phyloP scores from a whole-genome alignment of 2,329 filamentous ascomycete genomes.

The Scedosporium aurantiacum region DNA sequence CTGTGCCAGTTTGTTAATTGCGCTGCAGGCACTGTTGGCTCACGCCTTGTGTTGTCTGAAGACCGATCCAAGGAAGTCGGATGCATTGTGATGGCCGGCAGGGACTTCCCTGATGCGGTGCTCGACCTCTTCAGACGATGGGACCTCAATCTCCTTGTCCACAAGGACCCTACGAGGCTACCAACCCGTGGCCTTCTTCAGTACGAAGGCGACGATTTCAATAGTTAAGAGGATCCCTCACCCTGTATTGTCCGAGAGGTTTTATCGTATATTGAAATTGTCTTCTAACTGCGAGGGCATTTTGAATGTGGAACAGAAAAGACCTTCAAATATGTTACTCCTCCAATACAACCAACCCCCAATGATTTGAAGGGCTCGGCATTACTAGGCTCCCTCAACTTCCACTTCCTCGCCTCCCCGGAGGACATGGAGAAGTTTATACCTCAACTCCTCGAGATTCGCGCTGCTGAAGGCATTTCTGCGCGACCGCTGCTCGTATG shows the following conservation, averaged over 20 bases:
- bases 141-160: neutral
- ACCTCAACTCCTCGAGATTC: neutral
- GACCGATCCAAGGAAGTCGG: neutral
- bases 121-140: neutral
- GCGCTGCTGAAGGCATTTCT: neutral
- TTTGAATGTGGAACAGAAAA: neutral
- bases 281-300: too few relatives aligned
- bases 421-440: neutral
- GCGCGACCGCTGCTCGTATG: neutral
- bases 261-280: too few relatives aligned
- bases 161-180: neutral
- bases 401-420: neutral
- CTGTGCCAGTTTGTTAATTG: too few relatives aligned
- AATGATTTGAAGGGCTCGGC: neutral
- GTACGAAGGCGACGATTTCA: neutral
- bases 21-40: neutral
- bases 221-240: neutral
- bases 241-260: neutral
- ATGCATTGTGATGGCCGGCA: neutral
- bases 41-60: neutral
- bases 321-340: neutral
- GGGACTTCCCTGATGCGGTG: neutral
- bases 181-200: neutral
- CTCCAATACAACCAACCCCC: neutral
- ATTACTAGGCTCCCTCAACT: neutral